Conservation (phyloP, 345 rosid species). For the Citrus glauca region DNA sequence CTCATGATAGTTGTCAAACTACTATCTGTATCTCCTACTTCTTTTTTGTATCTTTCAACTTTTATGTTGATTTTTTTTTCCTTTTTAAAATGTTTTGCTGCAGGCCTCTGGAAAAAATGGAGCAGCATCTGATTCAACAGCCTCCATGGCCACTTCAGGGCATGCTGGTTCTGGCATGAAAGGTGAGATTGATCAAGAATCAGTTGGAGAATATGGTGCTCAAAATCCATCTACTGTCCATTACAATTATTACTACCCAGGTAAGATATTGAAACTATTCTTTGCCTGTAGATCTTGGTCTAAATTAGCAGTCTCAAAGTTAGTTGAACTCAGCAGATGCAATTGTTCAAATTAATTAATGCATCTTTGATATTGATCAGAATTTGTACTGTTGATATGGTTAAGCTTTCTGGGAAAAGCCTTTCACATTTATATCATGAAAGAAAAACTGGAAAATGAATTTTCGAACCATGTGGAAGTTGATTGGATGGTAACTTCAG, state of each 20-base stretch:
- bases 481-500: not conserved
- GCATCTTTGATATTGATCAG: not conserved
- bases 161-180: constrained; percentile 19
- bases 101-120: constrained; percentile 34
- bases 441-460: not conserved
- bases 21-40: not conserved
- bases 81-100: not conserved
- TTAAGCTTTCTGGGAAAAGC: not conserved
- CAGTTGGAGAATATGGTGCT: constrained; percentile 25
- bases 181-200: constrained; percentile 24
- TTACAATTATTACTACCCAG: constrained; percentile 47
- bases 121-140: constrained; percentile 20
- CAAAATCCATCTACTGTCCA: constrained; percentile 27
- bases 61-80: not conserved
- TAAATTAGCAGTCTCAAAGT: not conserved
- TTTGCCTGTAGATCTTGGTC: not conserved
- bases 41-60: not conserved
- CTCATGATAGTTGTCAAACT: not conserved
- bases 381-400: not conserved
- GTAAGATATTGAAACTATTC: constrained; percentile 26
- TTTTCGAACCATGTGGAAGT: not conserved
- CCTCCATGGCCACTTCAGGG: constrained; percentile 19
- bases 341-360: not conserved
- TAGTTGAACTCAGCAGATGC: not conserved
- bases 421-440: not conserved